Percentiles rank a stretch among this genome's conserved stretches.
Evolutionary conservation across 2,329 filamentous ascomycete species (phyloP).

Genomic region (Chrysosporium keratinophilum): DNA sequence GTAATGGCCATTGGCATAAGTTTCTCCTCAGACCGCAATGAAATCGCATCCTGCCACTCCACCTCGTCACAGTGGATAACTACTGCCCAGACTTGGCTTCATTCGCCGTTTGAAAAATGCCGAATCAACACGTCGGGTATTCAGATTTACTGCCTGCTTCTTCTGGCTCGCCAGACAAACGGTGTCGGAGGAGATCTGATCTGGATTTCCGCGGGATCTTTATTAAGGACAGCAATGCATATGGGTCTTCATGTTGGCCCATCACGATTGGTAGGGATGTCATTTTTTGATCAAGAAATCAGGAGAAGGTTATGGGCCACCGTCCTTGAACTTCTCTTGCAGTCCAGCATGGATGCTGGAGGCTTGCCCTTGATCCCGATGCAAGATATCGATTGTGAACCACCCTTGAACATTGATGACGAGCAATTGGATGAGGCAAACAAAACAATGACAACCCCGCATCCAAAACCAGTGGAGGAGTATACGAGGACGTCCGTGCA

Average conservation of each 20-base stretch:
- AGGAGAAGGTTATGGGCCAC: slow-evolving; percentile 37
- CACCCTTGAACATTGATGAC: slow-evolving; percentile 33
- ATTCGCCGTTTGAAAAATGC: slow-evolving; percentile 25
- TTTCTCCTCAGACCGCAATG: slow-evolving; percentile 40
- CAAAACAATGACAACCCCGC: not conserved
- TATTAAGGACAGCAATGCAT: slow-evolving; percentile 34
- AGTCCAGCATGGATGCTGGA: slow-evolving; percentile 29
- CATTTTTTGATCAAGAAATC: slow-evolving; percentile 37
- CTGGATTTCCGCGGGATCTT: slow-evolving; percentile 30
- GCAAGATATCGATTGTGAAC: slow-evolving; percentile 30
- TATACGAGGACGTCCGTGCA: slow-evolving; percentile 45
- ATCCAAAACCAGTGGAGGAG: slow-evolving; percentile 23
- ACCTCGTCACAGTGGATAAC: slow-evolving; percentile 38
- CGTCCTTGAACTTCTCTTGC: slow-evolving; percentile 34
- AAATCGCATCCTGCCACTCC: slow-evolving; percentile 19
- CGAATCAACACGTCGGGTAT: slow-evolving; percentile 25
- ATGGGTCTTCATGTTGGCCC: slow-evolving; percentile 37
- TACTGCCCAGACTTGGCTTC: slow-evolving; percentile 28
- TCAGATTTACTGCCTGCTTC: slow-evolving; percentile 27
- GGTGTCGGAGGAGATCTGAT: slow-evolving; percentile 27
- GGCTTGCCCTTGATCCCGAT: slow-evolving; percentile 27
- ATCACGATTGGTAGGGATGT: slow-evolving; percentile 27
- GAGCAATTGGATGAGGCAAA: slow-evolving; percentile 20
- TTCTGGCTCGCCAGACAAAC: slow-evolving; percentile 27
- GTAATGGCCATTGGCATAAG: slow-evolving; percentile 34